Evolutionary conservation across 257 asterid species (phyloP), one percentile per base, ranked within the genome.

Genomic region (Nemophila menziesii): DNA sequence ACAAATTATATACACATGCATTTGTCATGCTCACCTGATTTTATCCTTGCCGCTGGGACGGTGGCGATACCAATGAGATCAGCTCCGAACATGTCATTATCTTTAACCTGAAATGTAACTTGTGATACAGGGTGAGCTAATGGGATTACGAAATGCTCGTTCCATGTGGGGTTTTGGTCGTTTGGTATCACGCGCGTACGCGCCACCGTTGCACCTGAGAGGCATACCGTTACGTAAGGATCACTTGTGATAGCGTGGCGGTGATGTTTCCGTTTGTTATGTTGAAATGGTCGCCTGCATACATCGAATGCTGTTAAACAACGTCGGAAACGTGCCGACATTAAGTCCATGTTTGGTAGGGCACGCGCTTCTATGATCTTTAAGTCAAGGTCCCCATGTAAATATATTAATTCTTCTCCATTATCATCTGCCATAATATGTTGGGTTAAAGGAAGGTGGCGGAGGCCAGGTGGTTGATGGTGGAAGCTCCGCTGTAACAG

Each of bases 381-480:
- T 10, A 89, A 73, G 64, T 84, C 93, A 22, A 89, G 73, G 60
- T 84, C 95, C 14, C 98, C 98, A 20, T 89, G 98, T 18, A 84
- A 90, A 57, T 72, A 70, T 15, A 63, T 26, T 8, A 50, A n/a
- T 19, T 51, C 58, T 16, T 42, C 51, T 2, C 44, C 16, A 41
- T 53, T 22, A 7, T 61, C 68, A 47, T 57, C 73, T 58, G 72
- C 65, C 94, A 82, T 82, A 21, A 21, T 22, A 36, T 5, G 50
- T 13, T 20, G 22, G 39, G 41, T 42, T 43, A 11, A 8, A 15
- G 18, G 14, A 16, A 34, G 37, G 50, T 22, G 55, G 43, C 54
- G 60, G 51, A 39, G 52, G 40, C 37, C 17, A 26, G 26, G 20
- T 11, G 12, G 17, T 2, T 37, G 40, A 3, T 39, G 38, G 18